Conservation (phyloP, 2,329 filamentous ascomycete genomes). For the Monilinia aucupariae region DNA sequence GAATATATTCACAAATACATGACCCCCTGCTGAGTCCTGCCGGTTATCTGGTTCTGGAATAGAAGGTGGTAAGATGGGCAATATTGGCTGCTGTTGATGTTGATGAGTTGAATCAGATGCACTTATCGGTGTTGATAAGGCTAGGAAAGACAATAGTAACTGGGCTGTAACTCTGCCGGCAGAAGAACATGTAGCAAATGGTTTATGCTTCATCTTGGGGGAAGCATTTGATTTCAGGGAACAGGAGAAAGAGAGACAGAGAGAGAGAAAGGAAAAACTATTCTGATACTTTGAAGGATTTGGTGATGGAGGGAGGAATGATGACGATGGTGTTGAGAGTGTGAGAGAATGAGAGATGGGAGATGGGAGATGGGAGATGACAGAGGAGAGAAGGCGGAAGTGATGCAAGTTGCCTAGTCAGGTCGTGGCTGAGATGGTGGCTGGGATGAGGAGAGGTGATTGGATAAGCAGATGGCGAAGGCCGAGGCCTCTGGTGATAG, state of each 20-base stretch:
- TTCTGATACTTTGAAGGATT: background rate
- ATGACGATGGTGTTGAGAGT: too few species aligned
- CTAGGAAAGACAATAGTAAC: conserved; percentile 59
- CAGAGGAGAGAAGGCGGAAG: background rate
- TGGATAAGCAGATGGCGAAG: too few species aligned
- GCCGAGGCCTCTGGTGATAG: too few species aligned
- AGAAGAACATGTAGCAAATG: conserved; percentile 44
- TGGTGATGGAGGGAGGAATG: too few species aligned
- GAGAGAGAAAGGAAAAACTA: background rate
- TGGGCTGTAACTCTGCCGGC: conserved; percentile 52
- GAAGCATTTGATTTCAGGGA: conserved; percentile 14
- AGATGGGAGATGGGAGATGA: background rate
- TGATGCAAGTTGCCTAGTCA: conserved; percentile 1
- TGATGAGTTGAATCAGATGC: conserved; percentile 37
- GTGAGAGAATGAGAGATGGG: background rate
- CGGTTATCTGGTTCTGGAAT: conserved; percentile 41
- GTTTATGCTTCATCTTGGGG: conserved; percentile 14
- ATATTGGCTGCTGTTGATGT: conserved; percentile 40
- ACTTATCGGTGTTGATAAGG: conserved; percentile 45
- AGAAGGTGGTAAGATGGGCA: conserved; percentile 31
- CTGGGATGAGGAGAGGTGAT: too few species aligned
- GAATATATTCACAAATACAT: conserved; percentile 46
- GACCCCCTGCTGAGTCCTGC: conserved; percentile 43
- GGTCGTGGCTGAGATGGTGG: too few species aligned
- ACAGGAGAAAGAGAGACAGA: background rate